These are phyloP conservation scores for Picea sitchensis DNA, from an alignment of 75 land plant species.

Conservation along the genomic window DNA sequence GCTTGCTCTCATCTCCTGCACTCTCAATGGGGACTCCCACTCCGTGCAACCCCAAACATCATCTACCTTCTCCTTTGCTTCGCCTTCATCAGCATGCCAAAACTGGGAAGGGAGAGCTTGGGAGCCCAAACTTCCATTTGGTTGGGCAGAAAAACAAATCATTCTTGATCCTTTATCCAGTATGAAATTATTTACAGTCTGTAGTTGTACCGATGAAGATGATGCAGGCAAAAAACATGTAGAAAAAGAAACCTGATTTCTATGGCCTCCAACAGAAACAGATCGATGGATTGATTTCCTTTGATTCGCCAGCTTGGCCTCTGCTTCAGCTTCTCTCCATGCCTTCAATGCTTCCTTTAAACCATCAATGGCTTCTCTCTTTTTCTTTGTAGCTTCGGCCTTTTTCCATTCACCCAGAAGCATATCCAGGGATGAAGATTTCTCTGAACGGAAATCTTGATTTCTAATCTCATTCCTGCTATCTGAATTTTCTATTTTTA, in stretches of 20 bases:
- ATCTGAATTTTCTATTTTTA: background rate
- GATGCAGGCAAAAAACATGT: background rate
- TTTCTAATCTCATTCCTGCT: background rate
- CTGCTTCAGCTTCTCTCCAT: slow-evolving; percentile 25
- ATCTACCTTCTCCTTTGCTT: background rate
- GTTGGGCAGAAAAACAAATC: background rate
- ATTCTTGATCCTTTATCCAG: background rate
- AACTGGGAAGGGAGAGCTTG: background rate
- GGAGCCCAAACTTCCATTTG: background rate
- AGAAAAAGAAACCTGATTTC: background rate
- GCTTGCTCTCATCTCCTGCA: background rate
- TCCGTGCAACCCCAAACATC: slow-evolving; percentile 9
- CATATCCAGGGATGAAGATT: slow-evolving; percentile 22
- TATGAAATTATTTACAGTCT: background rate
- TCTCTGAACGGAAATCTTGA: slow-evolving; percentile 4
- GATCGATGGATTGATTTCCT: background rate
- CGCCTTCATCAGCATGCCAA: background rate
- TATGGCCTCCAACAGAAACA: background rate
- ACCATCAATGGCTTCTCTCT: slow-evolving; percentile 19
- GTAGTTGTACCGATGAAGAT: too few relatives aligned
- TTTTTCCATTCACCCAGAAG: slow-evolving; percentile 21
- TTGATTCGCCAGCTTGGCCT: background rate
- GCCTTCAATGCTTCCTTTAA: slow-evolving; percentile 16
- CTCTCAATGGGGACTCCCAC: slow-evolving; percentile 10
- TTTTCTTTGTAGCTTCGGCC: slow-evolving; percentile 22